Evolutionary conservation across 257 asterid genomes (phyloP).

Genomic region (Solanum chilense): DNA sequence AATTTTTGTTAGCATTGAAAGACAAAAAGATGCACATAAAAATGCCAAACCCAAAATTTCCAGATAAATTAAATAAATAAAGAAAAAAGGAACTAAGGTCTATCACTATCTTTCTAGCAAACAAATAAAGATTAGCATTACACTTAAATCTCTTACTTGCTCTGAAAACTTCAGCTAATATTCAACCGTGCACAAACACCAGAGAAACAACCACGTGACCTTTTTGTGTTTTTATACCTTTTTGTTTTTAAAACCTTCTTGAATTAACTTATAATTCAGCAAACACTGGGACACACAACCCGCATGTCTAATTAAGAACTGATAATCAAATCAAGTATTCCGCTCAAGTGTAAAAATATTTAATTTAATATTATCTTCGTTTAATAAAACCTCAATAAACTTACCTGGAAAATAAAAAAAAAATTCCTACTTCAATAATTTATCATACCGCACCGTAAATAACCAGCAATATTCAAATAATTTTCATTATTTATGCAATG

Average conservation of each 20-base stretch:
- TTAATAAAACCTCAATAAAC: background rate
- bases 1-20: background rate
- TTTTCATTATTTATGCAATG: too few relatives aligned
- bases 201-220: background rate
- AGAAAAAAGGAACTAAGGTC: background rate
- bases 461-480: background rate
- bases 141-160: background rate
- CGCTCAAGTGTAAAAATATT: background rate
- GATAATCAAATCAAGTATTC: background rate
- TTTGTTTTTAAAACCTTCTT: background rate
- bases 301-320: background rate
- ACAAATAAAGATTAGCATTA: background rate
- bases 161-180: background rate
- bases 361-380: background rate
- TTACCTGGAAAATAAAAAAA: background rate
- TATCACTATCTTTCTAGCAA: background rate
- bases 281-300: background rate
- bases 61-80: background rate
- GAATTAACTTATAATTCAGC: background rate
- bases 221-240: background rate
- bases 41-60: background rate
- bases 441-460: background rate
- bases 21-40: background rate
- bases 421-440: background rate
- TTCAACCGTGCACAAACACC: background rate